Conservation (phyloP, 83 land plant species). For the Thuja plicata region DNA sequence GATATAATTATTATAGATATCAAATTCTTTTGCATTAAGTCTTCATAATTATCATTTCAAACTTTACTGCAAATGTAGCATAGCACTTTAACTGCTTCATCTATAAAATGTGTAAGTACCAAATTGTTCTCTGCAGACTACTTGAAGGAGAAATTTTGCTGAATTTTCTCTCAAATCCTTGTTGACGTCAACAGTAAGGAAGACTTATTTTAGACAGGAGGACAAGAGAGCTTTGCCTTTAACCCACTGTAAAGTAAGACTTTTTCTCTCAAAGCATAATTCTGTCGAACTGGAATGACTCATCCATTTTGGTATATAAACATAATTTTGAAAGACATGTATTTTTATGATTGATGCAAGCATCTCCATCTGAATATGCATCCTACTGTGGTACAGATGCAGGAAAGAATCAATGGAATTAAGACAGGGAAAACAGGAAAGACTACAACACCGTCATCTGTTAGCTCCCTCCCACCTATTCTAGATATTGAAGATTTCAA, state of each 20-base stretch:
- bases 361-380: not conserved
- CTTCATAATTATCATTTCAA: not conserved
- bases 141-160: not conserved
- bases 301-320: not conserved
- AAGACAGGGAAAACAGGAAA: slow-evolving; percentile 8
- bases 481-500: slow-evolving; percentile 76
- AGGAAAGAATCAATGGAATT: slow-evolving; percentile 11
- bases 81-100: not conserved
- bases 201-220: not conserved
- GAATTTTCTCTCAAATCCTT: not conserved
- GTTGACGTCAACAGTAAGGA: not conserved
- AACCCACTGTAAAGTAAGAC: not conserved
- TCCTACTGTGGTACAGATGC: slow-evolving; percentile 6
- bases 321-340: not conserved
- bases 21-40: not conserved
- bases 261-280: not conserved
- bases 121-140: not conserved
- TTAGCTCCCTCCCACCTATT: slow-evolving; percentile 50
- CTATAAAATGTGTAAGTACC: too few relatives aligned
- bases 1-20: too few relatives aligned
- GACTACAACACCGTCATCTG: slow-evolving; percentile 25
- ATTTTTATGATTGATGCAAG: slow-evolving; percentile 1
- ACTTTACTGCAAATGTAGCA: not conserved
- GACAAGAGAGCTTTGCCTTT: not conserved
- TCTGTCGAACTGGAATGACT: not conserved